These are phyloP conservation scores for Saccharomyces uvarum DNA, from an alignment of 1,139 yeast species.

Conservation along the genomic window DNA sequence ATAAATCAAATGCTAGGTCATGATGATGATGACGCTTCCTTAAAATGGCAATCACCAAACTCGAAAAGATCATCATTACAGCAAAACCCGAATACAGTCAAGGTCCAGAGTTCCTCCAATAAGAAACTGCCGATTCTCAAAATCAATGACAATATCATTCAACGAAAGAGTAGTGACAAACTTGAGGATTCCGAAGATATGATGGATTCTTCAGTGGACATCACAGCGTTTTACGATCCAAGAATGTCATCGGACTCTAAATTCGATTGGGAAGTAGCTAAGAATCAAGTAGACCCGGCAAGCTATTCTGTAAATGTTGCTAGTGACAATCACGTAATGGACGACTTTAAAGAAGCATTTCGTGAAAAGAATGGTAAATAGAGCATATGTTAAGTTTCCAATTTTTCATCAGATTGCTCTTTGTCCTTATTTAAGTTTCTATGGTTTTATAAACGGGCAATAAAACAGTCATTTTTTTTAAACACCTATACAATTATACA, in stretches of 20 bases:
- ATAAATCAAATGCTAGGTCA: slow-evolving; percentile 13
- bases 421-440: background rate
- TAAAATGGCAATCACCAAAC: slow-evolving; percentile 1
- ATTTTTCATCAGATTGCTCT: background rate
- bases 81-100: no score
- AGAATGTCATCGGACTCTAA: slow-evolving; percentile 20
- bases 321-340: slow-evolving; percentile 14
- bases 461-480: background rate
- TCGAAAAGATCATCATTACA: background rate
- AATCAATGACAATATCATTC: slow-evolving; percentile 12
- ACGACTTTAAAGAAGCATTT: slow-evolving; percentile 17
- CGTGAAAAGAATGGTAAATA: background rate
- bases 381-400: background rate
- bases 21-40: slow-evolving; percentile 4
- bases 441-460: background rate
- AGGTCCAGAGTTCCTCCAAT: background rate
- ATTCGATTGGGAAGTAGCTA: slow-evolving; percentile 1
- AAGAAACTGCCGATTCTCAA: slow-evolving; percentile 9
- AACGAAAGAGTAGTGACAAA: slow-evolving; percentile 5
- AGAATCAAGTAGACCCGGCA: slow-evolving; percentile 1
- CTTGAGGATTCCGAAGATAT: slow-evolving; percentile 9
- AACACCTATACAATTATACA: background rate
- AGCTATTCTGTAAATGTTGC: slow-evolving; percentile 13
- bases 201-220: slow-evolving; percentile 18
- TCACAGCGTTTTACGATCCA: slow-evolving; percentile 18